Evolutionary conservation across 2,329 filamentous ascomycete species (phyloP).

Genomic region (Hypomyces perniciosus): DNA sequence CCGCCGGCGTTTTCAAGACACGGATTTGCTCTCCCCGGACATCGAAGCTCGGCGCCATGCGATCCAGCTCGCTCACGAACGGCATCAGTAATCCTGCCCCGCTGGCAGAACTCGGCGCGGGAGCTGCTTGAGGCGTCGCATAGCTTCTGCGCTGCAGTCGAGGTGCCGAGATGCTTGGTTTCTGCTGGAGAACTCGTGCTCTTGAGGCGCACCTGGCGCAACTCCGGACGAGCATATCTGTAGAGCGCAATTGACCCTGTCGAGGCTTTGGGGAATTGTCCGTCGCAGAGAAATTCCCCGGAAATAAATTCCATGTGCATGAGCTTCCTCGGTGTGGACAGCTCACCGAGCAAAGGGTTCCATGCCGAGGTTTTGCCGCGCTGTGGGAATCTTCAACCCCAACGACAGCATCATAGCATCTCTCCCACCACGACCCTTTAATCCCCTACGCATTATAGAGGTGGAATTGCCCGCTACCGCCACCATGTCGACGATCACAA

Average conservation of each 20-base stretch:
- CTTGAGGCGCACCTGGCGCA: constrained; percentile 28
- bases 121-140: constrained; percentile 28
- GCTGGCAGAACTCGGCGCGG: constrained; percentile 20
- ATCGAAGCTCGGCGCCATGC: constrained; percentile 84
- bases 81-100: constrained; percentile 41
- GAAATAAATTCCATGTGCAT: not conserved
- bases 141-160: constrained; percentile 36
- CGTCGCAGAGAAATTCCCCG: not conserved
- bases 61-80: constrained; percentile 70
- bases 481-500: constrained; percentile 82
- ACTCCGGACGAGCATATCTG: constrained; percentile 30
- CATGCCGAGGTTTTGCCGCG: constrained; percentile 28
- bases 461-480: constrained; percentile 29
- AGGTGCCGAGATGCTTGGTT: constrained; percentile 21
- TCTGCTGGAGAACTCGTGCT: constrained; percentile 23
- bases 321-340: not conserved
- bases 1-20: constrained; percentile 72
- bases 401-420: constrained; percentile 7
- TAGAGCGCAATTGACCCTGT: not conserved
- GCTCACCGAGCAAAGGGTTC: not conserved
- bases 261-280: not conserved
- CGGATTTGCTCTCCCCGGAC: constrained; percentile 73
- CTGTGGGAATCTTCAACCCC: constrained; percentile 1
- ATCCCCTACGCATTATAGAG: constrained; percentile 13
- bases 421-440: constrained; percentile 7